A percentile compares a stretch with the other conserved stretches of the same genome.
Evolutionary conservation across 2,329 filamentous ascomycete genomes (phyloP).

Genomic region (Venturia effusa): DNA sequence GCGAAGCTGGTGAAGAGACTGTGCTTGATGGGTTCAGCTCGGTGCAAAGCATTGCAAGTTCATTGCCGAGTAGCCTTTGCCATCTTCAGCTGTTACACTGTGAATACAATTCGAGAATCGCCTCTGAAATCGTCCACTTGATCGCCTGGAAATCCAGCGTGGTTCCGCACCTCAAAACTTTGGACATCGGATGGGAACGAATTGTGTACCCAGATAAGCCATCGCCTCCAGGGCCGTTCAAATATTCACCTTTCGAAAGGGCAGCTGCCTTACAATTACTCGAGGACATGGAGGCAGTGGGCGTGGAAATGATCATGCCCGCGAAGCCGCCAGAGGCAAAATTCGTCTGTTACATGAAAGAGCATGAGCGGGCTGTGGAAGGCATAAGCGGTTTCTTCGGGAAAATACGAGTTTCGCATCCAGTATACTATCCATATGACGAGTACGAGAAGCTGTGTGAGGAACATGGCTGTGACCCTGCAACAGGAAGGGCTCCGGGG

Average conservation of each 20-base stretch:
- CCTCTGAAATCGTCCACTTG: not conserved
- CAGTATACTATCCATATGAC: not conserved
- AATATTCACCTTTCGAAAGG: not conserved
- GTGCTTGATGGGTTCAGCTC: not conserved
- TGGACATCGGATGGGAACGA: not conserved
- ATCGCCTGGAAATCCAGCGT: not conserved
- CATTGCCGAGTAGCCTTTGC: not conserved
- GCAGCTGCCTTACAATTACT: not conserved
- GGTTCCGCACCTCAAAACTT: not conserved
- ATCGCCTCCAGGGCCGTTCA: not conserved
- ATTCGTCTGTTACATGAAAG: not conserved
- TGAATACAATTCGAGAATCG: not conserved
- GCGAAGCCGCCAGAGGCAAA: not conserved
- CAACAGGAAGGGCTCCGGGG: not conserved
- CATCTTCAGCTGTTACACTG: not conserved
- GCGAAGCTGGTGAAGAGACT: not conserved
- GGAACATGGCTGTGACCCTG: not conserved
- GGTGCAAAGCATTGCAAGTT: not conserved
- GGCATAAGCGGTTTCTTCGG: not conserved
- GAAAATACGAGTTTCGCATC: not conserved
- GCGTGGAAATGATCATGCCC: conserved; percentile 1
- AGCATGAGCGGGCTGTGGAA: not conserved
- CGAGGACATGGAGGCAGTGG: not conserved
- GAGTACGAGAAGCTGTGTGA: not conserved
- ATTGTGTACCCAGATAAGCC: not conserved